Evolutionary conservation across 495 filamentous ascomycete genomes (phyloP).

Genomic region (Penicillium simplicissimum): DNA sequence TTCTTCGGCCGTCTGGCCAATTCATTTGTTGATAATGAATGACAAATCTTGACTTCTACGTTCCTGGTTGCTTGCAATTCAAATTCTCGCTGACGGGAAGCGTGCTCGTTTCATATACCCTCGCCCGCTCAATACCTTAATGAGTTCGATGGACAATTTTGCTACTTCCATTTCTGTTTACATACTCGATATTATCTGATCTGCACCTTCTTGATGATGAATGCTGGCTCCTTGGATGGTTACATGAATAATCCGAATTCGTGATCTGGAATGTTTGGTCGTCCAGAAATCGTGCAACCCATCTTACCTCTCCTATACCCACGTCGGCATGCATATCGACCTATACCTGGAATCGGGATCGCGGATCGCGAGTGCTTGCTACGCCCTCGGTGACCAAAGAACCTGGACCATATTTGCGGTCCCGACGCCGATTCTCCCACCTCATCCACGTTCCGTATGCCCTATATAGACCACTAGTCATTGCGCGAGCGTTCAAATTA

Average conservation of each 20-base stretch:
- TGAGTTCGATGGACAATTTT: conserved; percentile 11
- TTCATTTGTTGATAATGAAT: conserved; percentile 92
- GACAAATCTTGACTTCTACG: conserved; percentile 11
- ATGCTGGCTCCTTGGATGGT: neutral
- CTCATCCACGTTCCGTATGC: neutral
- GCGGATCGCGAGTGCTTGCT: neutral
- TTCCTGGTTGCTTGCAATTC: conserved; percentile 16
- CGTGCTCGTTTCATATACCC: conserved; percentile 26
- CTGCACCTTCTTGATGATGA: neutral
- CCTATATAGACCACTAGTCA: neutral
- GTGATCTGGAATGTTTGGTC: neutral
- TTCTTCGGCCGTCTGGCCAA: conserved; percentile 76
- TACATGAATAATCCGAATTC: neutral
- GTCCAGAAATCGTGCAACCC: neutral
- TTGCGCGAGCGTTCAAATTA: neutral
- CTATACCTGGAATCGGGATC: conserved; percentile 3
- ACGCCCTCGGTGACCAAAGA: neutral
- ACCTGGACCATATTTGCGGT: neutral
- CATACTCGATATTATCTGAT: neutral
- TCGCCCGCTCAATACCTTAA: conserved; percentile 13
- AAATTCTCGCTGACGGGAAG: conserved; percentile 14
- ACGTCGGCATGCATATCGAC: too few species aligned
- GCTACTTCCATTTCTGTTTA: conserved; percentile 2
- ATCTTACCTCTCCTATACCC: neutral
- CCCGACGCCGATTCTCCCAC: neutral